Evolutionary conservation across 768 basidiomycete species (phyloP).

Genomic region (Termitomyces eurrhizus): DNA sequence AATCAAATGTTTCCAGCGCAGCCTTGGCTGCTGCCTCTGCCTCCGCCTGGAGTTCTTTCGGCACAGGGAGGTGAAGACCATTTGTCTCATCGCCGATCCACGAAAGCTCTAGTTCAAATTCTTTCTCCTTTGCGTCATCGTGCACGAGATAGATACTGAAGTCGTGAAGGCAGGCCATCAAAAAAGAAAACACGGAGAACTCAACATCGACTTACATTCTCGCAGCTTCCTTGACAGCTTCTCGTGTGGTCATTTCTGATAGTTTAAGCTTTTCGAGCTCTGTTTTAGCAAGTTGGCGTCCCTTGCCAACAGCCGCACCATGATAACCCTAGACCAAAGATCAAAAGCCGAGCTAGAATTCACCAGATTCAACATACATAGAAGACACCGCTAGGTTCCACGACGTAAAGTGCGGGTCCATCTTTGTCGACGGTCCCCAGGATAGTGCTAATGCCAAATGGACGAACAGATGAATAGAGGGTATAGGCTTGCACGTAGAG

Average conservation of each 20-base stretch:
- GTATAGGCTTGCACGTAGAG: conserved; percentile 95
- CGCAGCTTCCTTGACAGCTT: conserved; percentile 91
- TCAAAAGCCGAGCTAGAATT: not conserved
- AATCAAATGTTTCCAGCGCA: conserved; percentile 62
- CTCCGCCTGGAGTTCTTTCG: conserved; percentile 77
- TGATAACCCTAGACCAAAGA: conserved; percentile 71
- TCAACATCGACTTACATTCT: conserved; percentile 68
- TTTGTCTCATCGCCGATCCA: conserved; percentile 91
- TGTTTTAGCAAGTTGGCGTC: conserved; percentile 96
- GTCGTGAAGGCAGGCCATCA: not conserved
- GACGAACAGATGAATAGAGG: conserved; percentile 95
- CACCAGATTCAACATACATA: conserved; percentile 48
- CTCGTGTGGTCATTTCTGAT: conserved; percentile 68
- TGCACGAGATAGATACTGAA: conserved; percentile 93
- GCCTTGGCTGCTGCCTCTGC: conserved; percentile 88
- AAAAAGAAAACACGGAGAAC: not conserved
- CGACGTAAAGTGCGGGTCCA: conserved; percentile 82
- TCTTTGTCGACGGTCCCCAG: conserved; percentile 85
- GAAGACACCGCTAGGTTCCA: conserved; percentile 94
- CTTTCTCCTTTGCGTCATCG: conserved; percentile 97
- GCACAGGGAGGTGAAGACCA: conserved; percentile 77
- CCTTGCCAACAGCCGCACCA: conserved; percentile 96
- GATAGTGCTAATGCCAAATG: conserved; percentile 94
- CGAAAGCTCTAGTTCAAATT: conserved; percentile 96
- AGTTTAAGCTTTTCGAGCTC: conserved; percentile 96